Evolutionary conservation across 169 alveolate genomes (phyloP), one percentile per base, ranked within the genome.

Genomic region (Plasmodium berghei): DNA sequence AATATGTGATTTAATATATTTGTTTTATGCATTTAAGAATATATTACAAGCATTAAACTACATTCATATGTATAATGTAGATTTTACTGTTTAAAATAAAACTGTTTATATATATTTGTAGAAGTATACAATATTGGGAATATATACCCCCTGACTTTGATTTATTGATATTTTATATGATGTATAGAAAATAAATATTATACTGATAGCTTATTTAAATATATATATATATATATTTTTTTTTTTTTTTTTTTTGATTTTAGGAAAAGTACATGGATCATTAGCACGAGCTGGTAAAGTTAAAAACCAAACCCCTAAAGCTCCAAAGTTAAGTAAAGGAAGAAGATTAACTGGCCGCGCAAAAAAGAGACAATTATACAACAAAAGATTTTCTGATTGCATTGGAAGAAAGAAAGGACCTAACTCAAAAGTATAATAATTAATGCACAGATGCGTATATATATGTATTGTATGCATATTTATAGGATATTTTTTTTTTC

Each of bases 211-310:
- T 26, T 26, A 26, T 26, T 28, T 14, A 2, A 1, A 49, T 59
- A 12, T 59, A n/a, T n/a, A 59, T 28, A 28, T 28, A 2, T 28
- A 28, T 28, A 3, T 28, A 28, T 28, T 1, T 28, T 61, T 45
- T 18, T 59, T 20, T 73, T 12, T 45, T 42, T 62, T 45, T 54
- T 72, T 54, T 58, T 75, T 14, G 20, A 61, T 71, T 71, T 9
- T 85, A 85, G 91, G 91, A 85, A 98, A 97, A 93, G 99, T 97
- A 66, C 99, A 97, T 94, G 99, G 99, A 87, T 97, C 99, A 52
- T 94, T 98, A 90, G 99, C 99, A 74, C 97, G 99, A 93, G 99
- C 99, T 63, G 99, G 99, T 69, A 98, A 98, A 95, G 99, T 98
- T 73, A 98, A 98, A 96, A 97, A 98, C 88, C 99, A 98, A 93